Evolutionary conservation across 768 basidiomycete genomes (phyloP).

Genomic region (Psilocybe cyanescens): DNA sequence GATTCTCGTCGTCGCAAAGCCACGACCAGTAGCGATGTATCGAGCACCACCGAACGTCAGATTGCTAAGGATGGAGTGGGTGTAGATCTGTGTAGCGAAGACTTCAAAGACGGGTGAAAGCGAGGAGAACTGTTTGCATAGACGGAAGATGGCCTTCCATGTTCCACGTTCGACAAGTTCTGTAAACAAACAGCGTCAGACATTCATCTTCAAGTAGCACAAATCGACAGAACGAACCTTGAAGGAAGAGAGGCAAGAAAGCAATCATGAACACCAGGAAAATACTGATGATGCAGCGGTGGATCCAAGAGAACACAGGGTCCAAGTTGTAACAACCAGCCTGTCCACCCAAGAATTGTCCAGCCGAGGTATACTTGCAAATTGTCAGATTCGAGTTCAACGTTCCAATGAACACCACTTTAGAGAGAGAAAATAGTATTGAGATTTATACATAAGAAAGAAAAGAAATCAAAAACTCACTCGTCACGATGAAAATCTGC

Average conservation of each 20-base stretch:
- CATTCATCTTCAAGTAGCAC: not conserved
- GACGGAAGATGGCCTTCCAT: slow-evolving; percentile 86
- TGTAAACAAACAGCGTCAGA: slow-evolving; percentile 34
- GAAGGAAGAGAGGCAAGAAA: slow-evolving; percentile 92
- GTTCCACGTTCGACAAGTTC: slow-evolving; percentile 97
- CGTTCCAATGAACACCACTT: slow-evolving; percentile 95
- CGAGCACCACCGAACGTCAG: slow-evolving; percentile 97
- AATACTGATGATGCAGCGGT: slow-evolving; percentile 95
- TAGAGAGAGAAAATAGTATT: slow-evolving; percentile 19
- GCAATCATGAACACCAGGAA: slow-evolving; percentile 99
- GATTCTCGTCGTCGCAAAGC: slow-evolving; percentile 95
- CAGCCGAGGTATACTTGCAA: slow-evolving; percentile 76
- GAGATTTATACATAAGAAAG: not conserved
- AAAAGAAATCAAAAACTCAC: slow-evolving; percentile 48
- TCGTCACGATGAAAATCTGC: slow-evolving; percentile 91
- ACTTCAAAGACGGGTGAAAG: slow-evolving; percentile 96
- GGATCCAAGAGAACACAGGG: slow-evolving; percentile 95
- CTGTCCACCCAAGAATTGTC: slow-evolving; percentile 77
- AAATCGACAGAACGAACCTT: slow-evolving; percentile 58
- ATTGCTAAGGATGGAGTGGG: slow-evolving; percentile 96
- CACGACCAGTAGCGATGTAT: slow-evolving; percentile 98
- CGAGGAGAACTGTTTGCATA: slow-evolving; percentile 93
- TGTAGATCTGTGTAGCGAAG: slow-evolving; percentile 97
- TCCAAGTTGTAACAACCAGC: slow-evolving; percentile 92
- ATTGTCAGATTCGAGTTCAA: slow-evolving; percentile 80